Conservation (phyloP, 2,329 filamentous ascomycete species). For the Talaromyces sp. region DNA sequence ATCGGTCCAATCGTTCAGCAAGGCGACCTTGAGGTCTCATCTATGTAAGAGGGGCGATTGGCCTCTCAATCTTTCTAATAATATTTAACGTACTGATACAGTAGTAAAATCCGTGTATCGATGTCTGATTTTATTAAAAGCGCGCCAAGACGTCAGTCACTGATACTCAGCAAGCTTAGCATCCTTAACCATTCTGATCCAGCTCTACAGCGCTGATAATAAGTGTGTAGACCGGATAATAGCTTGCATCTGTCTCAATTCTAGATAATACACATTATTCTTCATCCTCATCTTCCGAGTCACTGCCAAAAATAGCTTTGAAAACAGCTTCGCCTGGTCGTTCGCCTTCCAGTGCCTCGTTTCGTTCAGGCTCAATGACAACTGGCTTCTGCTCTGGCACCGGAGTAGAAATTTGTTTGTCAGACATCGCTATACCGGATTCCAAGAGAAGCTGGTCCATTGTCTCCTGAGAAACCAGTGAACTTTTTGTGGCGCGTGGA, state of each 20-base stretch:
- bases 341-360: conserved; percentile 72
- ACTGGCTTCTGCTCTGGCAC: conserved; percentile 20
- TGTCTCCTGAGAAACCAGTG: conserved; percentile 51
- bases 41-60: not conserved
- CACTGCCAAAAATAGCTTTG: conserved; percentile 88
- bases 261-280: not conserved
- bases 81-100: not conserved
- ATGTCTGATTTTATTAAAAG: not conserved
- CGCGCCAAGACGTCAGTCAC: not conserved
- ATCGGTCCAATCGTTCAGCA: conserved; percentile 1
- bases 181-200: not conserved
- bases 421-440: conserved; percentile 27
- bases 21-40: not conserved
- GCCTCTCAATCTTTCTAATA: not conserved
- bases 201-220: not conserved
- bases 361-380: conserved; percentile 67
- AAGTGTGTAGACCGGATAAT: not conserved
- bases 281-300: conserved; percentile 62
- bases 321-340: conserved; percentile 78
- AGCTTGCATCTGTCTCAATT: not conserved
- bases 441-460: conserved; percentile 56
- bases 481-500: conserved; percentile 30
- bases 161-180: not conserved
- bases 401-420: conserved; percentile 17
- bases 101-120: not conserved